A percentile compares a stretch with the other conserved stretches of the same genome.
phyloP scores from a whole-genome alignment of 192 early-diverging fungal genomes.

The Glomus cerebriforme region DNA sequence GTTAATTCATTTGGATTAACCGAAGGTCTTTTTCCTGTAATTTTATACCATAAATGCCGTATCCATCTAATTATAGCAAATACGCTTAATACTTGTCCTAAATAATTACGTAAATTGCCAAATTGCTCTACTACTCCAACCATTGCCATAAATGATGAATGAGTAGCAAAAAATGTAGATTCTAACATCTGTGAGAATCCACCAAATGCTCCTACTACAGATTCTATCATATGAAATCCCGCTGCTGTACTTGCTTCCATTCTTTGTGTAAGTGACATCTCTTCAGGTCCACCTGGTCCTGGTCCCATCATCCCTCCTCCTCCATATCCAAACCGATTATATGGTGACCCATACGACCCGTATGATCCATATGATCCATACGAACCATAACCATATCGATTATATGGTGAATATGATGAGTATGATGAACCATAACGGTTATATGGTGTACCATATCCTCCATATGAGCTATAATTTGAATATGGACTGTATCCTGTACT shows the following conservation, averaged over 20 bases:
- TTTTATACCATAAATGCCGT: slow-evolving; percentile 63
- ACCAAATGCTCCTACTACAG: slow-evolving; percentile 93
- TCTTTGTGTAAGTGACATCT: slow-evolving; percentile 72
- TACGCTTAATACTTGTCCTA: slow-evolving; percentile 82
- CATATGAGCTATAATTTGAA: slow-evolving; percentile 56
- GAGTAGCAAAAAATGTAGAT: slow-evolving; percentile 95
- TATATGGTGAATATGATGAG: slow-evolving; percentile 22
- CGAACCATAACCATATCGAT: slow-evolving; percentile 41
- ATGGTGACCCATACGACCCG: slow-evolving; percentile 38
- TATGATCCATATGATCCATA: slow-evolving; percentile 60
- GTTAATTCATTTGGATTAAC: slow-evolving; percentile 76
- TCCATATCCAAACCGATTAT: slow-evolving; percentile 47
- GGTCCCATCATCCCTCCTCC: slow-evolving; percentile 41
- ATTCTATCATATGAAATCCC: slow-evolving; percentile 91
- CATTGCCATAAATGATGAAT: slow-evolving; percentile 92
- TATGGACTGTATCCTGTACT: slow-evolving; percentile 43
- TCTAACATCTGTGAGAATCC: slow-evolving; percentile 98
- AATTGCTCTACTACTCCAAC: slow-evolving; percentile 99
- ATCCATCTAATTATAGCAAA: slow-evolving; percentile 75
- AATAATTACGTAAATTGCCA: slow-evolving; percentile 81
- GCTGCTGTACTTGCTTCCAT: slow-evolving; percentile 90
- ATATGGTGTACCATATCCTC: slow-evolving; percentile 51
- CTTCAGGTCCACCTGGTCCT: slow-evolving; percentile 63
- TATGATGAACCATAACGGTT: slow-evolving; percentile 37
- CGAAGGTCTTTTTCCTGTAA: slow-evolving; percentile 65